phyloP scores from a whole-genome alignment of 495 filamentous ascomycete species.

The Penicillium alfredii region DNA sequence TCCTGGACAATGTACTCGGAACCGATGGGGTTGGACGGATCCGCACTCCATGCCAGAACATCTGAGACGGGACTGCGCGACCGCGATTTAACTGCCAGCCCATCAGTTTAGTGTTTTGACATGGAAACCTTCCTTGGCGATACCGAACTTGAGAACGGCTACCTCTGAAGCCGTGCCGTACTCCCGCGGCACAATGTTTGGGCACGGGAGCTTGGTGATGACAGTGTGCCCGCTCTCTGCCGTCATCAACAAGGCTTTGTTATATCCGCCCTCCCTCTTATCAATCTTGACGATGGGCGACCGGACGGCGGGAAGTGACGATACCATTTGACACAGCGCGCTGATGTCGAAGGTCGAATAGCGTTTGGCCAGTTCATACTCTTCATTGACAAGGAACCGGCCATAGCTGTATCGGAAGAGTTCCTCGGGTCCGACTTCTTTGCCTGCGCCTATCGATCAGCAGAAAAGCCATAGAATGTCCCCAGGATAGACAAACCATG shows the following conservation, averaged over 20 bases:
- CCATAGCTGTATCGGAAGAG: conserved; percentile 24
- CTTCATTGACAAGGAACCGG: conserved; percentile 24
- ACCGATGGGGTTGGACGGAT: conserved; percentile 23
- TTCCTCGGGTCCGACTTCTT: not conserved
- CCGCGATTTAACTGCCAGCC: conserved; percentile 14
- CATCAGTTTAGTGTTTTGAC: conserved; percentile 2
- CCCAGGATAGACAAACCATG: no score
- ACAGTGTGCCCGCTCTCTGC: conserved; percentile 23
- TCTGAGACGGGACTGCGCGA: conserved; percentile 21
- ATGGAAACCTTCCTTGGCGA: not conserved
- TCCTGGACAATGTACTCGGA: conserved; percentile 33
- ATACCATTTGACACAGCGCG: conserved; percentile 21
- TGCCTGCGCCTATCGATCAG: not conserved
- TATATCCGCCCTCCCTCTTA: conserved; percentile 32
- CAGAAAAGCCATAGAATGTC: not conserved
- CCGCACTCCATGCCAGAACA: conserved; percentile 25
- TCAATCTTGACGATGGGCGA: conserved; percentile 21
- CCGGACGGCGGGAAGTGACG: conserved; percentile 8
- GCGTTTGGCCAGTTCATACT: conserved; percentile 12
- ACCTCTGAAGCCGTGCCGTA: conserved; percentile 30
- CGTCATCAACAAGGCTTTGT: conserved; percentile 26
- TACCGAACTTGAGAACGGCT: conserved; percentile 26
- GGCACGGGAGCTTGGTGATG: conserved; percentile 22
- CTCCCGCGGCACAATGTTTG: conserved; percentile 16
- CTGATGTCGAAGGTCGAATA: conserved; percentile 23